phyloP scores from a whole-genome alignment of 2,329 filamentous ascomycete genomes.

The Lasiodiplodia theobromae region DNA sequence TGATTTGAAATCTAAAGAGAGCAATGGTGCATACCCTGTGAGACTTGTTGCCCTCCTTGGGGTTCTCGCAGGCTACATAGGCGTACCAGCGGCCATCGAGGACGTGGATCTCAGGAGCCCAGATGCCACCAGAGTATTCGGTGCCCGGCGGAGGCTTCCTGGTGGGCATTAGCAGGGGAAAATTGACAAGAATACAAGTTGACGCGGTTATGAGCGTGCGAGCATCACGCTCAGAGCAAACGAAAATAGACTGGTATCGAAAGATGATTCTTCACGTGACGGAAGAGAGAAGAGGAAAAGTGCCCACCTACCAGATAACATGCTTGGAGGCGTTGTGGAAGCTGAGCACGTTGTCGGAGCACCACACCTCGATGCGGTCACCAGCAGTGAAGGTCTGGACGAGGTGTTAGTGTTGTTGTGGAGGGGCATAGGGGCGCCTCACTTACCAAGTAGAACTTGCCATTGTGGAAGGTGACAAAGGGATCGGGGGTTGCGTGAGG shows the following conservation, averaged over 20 bases:
- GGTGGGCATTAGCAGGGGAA: constrained; percentile 29
- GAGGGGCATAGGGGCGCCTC: not conserved
- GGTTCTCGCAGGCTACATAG: constrained; percentile 56
- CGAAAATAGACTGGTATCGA: not conserved
- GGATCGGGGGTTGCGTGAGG: constrained; percentile 52
- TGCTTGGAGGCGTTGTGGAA: constrained; percentile 50
- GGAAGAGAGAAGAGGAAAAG: not conserved
- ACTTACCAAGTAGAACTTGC: constrained; percentile 52
- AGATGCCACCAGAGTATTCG: constrained; percentile 56
- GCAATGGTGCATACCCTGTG: constrained; percentile 40
- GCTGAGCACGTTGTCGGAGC: constrained; percentile 47
- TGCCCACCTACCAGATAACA: constrained; percentile 45
- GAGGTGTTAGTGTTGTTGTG: not conserved
- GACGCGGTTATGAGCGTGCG: not conserved
- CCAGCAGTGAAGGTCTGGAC: constrained; percentile 53
- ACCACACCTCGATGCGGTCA: constrained; percentile 54
- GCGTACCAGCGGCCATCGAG: constrained; percentile 62
- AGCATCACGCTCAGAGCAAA: not conserved
- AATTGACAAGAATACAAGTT: not conserved
- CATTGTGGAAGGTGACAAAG: constrained; percentile 52
- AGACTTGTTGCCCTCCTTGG: constrained; percentile 50
- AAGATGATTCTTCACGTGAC: constrained; percentile 5
- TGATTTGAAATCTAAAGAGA: not conserved
- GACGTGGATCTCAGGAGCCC: constrained; percentile 64
- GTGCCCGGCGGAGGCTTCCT: constrained; percentile 52